Evolutionary conservation across 1,284 basidiomycete genomes (phyloP).

Genomic region (Tetrapyrgos nigripes): DNA sequence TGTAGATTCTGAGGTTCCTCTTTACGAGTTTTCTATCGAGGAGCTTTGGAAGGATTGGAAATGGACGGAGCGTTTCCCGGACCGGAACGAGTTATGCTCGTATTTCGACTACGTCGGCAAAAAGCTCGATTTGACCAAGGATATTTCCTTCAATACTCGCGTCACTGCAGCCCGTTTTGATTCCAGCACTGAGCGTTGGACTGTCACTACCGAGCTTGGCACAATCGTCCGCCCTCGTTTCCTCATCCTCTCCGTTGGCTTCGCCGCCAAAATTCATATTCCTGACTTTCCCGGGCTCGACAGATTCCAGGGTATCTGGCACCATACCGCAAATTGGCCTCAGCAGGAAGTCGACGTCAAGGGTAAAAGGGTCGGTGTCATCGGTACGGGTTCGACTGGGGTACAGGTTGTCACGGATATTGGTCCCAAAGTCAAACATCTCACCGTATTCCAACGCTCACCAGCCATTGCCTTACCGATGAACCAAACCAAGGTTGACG

Average conservation of each 20-base stretch:
- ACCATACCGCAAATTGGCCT: conserved; percentile 31
- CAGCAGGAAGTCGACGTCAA: conserved; percentile 24
- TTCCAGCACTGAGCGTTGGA: conserved; percentile 24
- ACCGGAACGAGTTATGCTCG: conserved; percentile 22
- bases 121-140: conserved; percentile 29
- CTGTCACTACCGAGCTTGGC: conserved; percentile 24
- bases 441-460: conserved; percentile 34
- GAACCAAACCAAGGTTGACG: conserved; percentile 22
- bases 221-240: conserved; percentile 18
- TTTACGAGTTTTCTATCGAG: conserved; percentile 13
- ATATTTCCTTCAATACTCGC: conserved; percentile 29
- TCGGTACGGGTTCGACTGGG: conserved; percentile 33
- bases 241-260: conserved; percentile 29
- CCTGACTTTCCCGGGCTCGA: conserved; percentile 25
- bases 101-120: conserved; percentile 29
- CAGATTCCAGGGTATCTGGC: conserved; percentile 27
- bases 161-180: conserved; percentile 29
- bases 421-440: conserved; percentile 23
- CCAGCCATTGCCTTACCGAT: conserved; percentile 29
- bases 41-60: conserved; percentile 15
- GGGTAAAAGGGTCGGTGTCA: conserved; percentile 28
- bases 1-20: conserved; percentile 8
- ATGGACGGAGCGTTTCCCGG: conserved; percentile 6
- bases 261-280: conserved; percentile 25
- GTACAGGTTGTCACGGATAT: conserved; percentile 30